phyloP scores from a whole-genome alignment of 805 yeast genomes.

The Candida incommunis region DNA sequence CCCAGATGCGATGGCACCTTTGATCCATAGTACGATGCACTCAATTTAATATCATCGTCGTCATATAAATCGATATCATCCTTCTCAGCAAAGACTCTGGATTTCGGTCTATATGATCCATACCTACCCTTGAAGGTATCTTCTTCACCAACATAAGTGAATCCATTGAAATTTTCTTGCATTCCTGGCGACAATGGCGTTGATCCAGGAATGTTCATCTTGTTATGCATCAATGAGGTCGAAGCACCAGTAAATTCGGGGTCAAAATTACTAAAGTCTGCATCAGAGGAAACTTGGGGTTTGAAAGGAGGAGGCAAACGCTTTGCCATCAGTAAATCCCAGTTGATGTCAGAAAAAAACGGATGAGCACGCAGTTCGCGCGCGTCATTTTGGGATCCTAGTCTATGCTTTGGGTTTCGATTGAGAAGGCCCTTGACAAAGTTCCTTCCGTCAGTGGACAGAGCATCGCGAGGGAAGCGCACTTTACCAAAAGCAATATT shows the following conservation, averaged over 20 bases:
- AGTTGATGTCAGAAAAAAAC: slow-evolving; percentile 81
- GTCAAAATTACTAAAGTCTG: slow-evolving; percentile 93
- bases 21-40: slow-evolving; percentile 19
- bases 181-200: slow-evolving; percentile 90
- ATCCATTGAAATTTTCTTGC: slow-evolving; percentile 94
- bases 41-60: slow-evolving; percentile 21
- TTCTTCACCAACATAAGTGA: slow-evolving; percentile 93
- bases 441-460: slow-evolving; percentile 84
- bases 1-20: slow-evolving; percentile 15
- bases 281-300: slow-evolving; percentile 81
- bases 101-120: slow-evolving; percentile 2
- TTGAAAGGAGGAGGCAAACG: slow-evolving; percentile 93
- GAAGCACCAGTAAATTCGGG: slow-evolving; percentile 94
- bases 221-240: slow-evolving; percentile 61
- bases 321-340: slow-evolving; percentile 67
- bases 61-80: slow-evolving; percentile 23
- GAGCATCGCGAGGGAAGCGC: slow-evolving; percentile 89
- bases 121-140: slow-evolving; percentile 41
- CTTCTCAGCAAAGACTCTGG: slow-evolving; percentile 5
- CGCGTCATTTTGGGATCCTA: slow-evolving; percentile 87
- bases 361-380: slow-evolving; percentile 86
- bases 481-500: slow-evolving; percentile 98
- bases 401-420: slow-evolving; percentile 88
- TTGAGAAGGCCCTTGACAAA: slow-evolving; percentile 91
- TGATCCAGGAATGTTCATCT: slow-evolving; percentile 20